Evolutionary conservation across 768 basidiomycete genomes (phyloP), one percentile per base, ranked within the genome.

Genomic region (Tephrocybe sp.): DNA sequence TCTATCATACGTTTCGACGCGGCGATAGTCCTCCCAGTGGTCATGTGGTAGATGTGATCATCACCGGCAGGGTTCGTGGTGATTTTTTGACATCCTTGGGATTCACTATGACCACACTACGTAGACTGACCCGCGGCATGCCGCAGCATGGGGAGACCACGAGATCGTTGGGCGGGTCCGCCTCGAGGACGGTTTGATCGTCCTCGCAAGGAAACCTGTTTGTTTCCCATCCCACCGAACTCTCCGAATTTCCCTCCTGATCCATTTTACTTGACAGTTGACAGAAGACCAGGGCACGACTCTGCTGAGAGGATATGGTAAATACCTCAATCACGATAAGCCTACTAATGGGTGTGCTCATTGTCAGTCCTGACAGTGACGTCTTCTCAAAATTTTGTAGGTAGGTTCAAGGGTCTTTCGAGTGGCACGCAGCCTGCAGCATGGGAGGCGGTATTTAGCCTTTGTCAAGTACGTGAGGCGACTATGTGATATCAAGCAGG

Each of bases 141-240:
- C 72, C 19, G 62, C 67, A 16, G 79, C 79, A 2, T 87, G 84
- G 86, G 83, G 80, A 2, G 73, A 69, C 3, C 79, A 76, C 48
- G 72, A 65, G 40, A 69, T 86, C 42, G 62, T 79, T 34, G 86
- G 86, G 30, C 77, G 83, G 25, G 68, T 87, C 12, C 69, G 86
- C 25, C 64, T 79, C 7, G 69, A 70, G 31, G 86, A 87, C 63
- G 86, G 86, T 12, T 66, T 86, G 31, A 67, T 85, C 24, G 73
- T 78, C 3, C 63, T 87, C 27, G 54, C 73, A 22, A 75, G 79
- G 46, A 72, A 78, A 66, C 75, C 82, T 46, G 80, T 80, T 47
- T 50, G 77, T 66, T 24, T 9, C 34, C 15, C 25, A 15, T 44
- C n/a, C n/a, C n/a, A n/a, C n/a, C n/a, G n/a, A n/a, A n/a, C n/a